Base-by-base conservation (phyloP, 495 filamentous ascomycete genomes). In the Penicillium chermesinum region DNA sequence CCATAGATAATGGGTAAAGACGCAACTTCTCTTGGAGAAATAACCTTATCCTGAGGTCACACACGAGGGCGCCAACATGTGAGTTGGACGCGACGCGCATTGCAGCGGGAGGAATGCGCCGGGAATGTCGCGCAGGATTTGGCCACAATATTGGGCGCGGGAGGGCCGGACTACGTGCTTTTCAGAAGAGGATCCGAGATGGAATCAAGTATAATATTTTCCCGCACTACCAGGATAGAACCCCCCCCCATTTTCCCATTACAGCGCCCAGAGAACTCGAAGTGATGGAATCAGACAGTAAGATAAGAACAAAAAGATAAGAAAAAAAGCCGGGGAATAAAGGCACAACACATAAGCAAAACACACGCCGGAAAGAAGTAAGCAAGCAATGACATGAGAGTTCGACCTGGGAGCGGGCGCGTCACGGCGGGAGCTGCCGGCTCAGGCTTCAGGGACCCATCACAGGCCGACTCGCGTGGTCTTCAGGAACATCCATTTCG, bases 201-300 rank as follows among this genome's bases (percentile, higher is more conserved):
- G 17, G 34, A 51, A 43, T 50, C 49, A 57, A 46, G 47, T 53
- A 64, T 52, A 51, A 65, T 53, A 54, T 55, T 67, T 46, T 65
- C 58, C 58, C 59, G 48, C 54, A 67, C 61, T 72, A 65, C 60
- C 61, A 61, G 62, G 58, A 66, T 61, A 64, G 10, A 10, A n/a
- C n/a, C n/a, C n/a, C 64, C 54, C 56, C 60, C 63, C 53, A 62
- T 69, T 70, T 67, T 65, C 65, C 69, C 65, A 67, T 72, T 70
- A 70, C 61, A 70, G 69, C 69, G 69, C 69, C 69, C 63, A 63
- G 60, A 57, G 49, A 67, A 65, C 43, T 64, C 46, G 55, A 67
- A 54, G 49, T 43, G 45, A 50, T 53, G 20, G 43, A 49, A 41
- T 38, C 34, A 38, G 38, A 44, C 30, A 47, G 44, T 40, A 49